Evolutionary conservation across 75 land plant genomes (phyloP), one percentile per base, ranked within the genome.

Genomic region (Selaginella moellendorffii): DNA sequence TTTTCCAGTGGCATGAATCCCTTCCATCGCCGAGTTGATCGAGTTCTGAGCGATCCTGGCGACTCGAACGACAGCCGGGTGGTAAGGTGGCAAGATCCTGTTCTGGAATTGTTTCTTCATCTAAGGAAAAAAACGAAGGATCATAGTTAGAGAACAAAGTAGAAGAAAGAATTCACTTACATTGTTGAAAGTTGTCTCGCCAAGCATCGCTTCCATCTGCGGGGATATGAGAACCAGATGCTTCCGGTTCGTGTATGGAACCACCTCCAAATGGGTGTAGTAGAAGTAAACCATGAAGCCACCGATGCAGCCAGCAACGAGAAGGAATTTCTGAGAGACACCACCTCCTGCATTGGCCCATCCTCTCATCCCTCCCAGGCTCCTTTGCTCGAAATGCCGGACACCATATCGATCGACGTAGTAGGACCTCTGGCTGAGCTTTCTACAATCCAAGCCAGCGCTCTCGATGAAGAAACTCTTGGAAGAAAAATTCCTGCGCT

Each of bases 241-340:
- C 36, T 68, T 79, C 62, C 98, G 73, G 31, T 90, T 81, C 1
- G 97, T 83, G 64, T 95, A 95, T 0, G 99, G 99, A 2, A 95
- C 78, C 2, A 83, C 76, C 74, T 95, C 91, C 54, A 82, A 61
- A 72, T 84, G 71, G 46, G 19, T 71, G 46, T 36, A 36, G 46
- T 36, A 36, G 46, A 5, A 36, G 46, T 36, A 36, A 36, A 36
- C 46, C 46, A 36, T 14, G 46, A 36, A 14, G 46, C 46, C 46
- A 36, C 14, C 46, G n/a, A n/a, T n/a, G n/a, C 46, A 5, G 14
- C 46, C 46, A 36, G 14, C 10, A 36, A 36, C 46, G 14, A 36
- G 10, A 36, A n/a, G n/a, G n/a, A n/a, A n/a, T 14, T 5, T 36
- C 5, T 36, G 46, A 36, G 5, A 14, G 14, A 5, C 46, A 36